Conservation (phyloP, 1,284 basidiomycete species). For the Ustilago nuda region DNA sequence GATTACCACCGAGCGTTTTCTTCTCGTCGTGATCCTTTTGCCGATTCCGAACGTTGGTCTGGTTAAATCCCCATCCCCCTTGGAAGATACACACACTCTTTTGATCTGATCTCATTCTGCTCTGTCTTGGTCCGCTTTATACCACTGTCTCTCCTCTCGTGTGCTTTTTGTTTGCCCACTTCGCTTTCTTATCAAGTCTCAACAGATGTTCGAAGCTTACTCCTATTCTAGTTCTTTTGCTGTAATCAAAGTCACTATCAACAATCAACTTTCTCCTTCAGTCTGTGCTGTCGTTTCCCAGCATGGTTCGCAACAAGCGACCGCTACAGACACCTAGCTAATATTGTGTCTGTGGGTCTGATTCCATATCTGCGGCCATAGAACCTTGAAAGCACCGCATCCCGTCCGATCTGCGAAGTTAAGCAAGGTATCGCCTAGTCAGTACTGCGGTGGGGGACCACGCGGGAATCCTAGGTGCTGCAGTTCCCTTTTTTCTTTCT, state of each 20-base stretch:
- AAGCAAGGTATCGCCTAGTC: constrained; percentile 82
- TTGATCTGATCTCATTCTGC: background rate
- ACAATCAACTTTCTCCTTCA: background rate
- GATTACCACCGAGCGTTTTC: constrained; percentile 29
- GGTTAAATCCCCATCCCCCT: constrained; percentile 11
- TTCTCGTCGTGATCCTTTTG: constrained; percentile 28
- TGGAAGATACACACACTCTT: constrained; percentile 5
- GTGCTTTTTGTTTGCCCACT: constrained; percentile 5
- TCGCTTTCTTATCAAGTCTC: constrained; percentile 13
- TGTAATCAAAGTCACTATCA: constrained; percentile 14
- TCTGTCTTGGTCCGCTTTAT: constrained; percentile 14
- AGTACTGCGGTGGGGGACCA: constrained; percentile 87
- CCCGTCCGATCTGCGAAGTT: constrained; percentile 84
- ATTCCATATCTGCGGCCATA: constrained; percentile 77
- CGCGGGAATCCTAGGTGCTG: constrained; percentile 81
- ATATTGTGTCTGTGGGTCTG: background rate
- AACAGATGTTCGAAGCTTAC: background rate
- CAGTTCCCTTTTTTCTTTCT: constrained; percentile 8
- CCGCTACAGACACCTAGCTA: background rate
- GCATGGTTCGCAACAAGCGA: background rate
- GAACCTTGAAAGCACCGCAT: constrained; percentile 83
- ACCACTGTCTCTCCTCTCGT: constrained; percentile 15
- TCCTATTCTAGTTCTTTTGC: background rate
- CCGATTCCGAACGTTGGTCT: constrained; percentile 32
- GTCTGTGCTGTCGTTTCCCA: background rate